Conservation (phyloP, 495 filamentous ascomycete genomes). For the Jackrogersella minutella region DNA sequence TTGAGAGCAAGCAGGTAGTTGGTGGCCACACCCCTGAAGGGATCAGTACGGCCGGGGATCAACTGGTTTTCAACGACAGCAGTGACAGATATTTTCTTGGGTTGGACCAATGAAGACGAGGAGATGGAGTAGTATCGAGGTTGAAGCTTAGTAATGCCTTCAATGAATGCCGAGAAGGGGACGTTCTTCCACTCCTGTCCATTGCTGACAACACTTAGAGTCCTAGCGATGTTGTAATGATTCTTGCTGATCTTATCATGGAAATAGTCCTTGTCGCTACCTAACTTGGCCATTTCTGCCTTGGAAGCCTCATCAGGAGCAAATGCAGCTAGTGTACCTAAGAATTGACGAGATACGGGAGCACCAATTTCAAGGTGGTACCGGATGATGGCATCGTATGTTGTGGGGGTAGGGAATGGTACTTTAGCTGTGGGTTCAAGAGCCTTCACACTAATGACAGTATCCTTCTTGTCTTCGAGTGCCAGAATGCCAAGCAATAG, state of each 20-base stretch:
- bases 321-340: conserved; percentile 86
- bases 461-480: conserved; percentile 76
- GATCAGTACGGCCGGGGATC: conserved; percentile 77
- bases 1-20: conserved; percentile 98
- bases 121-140: conserved; percentile 99
- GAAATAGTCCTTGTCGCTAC: conserved; percentile 96
- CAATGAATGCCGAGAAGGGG: conserved; percentile 94
- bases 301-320: conserved; percentile 85
- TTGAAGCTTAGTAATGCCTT: conserved; percentile 92
- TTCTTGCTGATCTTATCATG: conserved; percentile 82
- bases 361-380: conserved; percentile 98
- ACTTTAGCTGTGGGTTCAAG: conserved; percentile 96
- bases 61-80: conserved; percentile 88
- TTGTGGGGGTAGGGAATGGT: conserved; percentile 96
- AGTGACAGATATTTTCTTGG: conserved; percentile 92
- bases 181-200: conserved; percentile 79
- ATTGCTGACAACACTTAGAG: conserved; percentile 75
- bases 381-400: conserved; percentile 90
- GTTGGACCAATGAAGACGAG: conserved; percentile 92
- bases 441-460: conserved; percentile 88
- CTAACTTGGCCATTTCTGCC: conserved; percentile 85
- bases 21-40: conserved; percentile 93
- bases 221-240: conserved; percentile 89
- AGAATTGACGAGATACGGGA: conserved; percentile 94
- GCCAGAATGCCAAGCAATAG: conserved; percentile 84